Conservation (phyloP, 495 filamentous ascomycete genomes). For the Aspergillus asperescens region DNA sequence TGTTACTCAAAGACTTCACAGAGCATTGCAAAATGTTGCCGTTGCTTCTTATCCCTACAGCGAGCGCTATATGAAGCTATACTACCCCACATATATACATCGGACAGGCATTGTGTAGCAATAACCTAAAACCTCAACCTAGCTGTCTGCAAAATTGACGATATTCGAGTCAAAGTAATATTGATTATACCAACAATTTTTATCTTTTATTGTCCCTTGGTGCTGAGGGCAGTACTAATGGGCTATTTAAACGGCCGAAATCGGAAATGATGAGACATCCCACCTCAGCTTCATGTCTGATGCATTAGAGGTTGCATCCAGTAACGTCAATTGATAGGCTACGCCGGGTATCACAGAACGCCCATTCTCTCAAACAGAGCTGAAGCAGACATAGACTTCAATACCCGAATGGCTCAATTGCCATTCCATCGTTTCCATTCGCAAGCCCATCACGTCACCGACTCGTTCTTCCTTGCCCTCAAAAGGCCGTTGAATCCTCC, state of each 20-base stretch:
- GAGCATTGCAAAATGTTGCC: too few relatives aligned
- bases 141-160: not conserved
- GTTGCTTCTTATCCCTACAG: too few relatives aligned
- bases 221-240: not conserved
- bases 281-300: not conserved
- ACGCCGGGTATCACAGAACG: not conserved
- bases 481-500: not conserved
- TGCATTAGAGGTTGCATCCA: not conserved
- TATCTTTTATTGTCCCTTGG: not conserved
- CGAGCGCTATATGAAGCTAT: too few relatives aligned
- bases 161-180: too few relatives aligned
- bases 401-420: not conserved
- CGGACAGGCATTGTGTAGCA: not conserved
- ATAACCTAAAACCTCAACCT: not conserved
- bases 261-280: conserved; percentile 1
- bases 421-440: not conserved
- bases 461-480: not conserved
- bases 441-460: not conserved
- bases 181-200: too few relatives aligned
- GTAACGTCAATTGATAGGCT: not conserved
- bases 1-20: too few relatives aligned
- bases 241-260: not conserved
- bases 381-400: not conserved
- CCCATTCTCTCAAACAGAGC: not conserved
- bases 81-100: too few relatives aligned